phyloP scores from a whole-genome alignment of 208 protist genomes.

The Crithidia thermophila region DNA sequence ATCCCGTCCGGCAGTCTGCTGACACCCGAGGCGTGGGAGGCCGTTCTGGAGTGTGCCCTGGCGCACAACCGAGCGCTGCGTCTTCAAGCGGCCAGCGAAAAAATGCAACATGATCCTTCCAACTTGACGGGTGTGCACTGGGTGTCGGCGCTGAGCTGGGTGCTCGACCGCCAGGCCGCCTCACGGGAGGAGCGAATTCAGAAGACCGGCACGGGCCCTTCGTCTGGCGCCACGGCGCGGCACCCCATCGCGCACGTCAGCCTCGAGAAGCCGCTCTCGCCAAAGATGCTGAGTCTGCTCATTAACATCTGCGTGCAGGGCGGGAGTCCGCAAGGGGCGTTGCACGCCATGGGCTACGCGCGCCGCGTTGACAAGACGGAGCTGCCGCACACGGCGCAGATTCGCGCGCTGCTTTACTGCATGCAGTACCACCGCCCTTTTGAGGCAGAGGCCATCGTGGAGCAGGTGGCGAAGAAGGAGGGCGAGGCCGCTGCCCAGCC shows the following conservation, averaged over 20 bases:
- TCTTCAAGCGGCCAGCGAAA: not conserved
- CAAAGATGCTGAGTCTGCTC: slow-evolving; percentile 63
- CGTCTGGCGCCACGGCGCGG: slow-evolving; percentile 35
- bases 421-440: slow-evolving; percentile 69
- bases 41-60: slow-evolving; percentile 62
- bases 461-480: slow-evolving; percentile 39
- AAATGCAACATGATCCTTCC: not conserved
- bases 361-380: slow-evolving; percentile 66
- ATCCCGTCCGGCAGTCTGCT: slow-evolving; percentile 56
- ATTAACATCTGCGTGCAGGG: slow-evolving; percentile 81
- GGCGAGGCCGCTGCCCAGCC: slow-evolving; percentile 39
- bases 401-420: slow-evolving; percentile 77
- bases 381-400: slow-evolving; percentile 59
- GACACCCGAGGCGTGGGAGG: slow-evolving; percentile 50
- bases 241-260: slow-evolving; percentile 24
- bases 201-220: slow-evolving; percentile 63
- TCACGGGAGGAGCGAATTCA: slow-evolving; percentile 48
- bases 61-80: slow-evolving; percentile 65
- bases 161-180: slow-evolving; percentile 53
- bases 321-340: slow-evolving; percentile 66
- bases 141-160: slow-evolving; percentile 79
- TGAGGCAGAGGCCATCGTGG: slow-evolving; percentile 78
- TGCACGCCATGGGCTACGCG: slow-evolving; percentile 70
- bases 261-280: slow-evolving; percentile 40
- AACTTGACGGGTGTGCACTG: slow-evolving; percentile 56